Evolutionary conservation across 306 rosid genomes (phyloP).

Genomic region (Cucurbita argyrosperma): DNA sequence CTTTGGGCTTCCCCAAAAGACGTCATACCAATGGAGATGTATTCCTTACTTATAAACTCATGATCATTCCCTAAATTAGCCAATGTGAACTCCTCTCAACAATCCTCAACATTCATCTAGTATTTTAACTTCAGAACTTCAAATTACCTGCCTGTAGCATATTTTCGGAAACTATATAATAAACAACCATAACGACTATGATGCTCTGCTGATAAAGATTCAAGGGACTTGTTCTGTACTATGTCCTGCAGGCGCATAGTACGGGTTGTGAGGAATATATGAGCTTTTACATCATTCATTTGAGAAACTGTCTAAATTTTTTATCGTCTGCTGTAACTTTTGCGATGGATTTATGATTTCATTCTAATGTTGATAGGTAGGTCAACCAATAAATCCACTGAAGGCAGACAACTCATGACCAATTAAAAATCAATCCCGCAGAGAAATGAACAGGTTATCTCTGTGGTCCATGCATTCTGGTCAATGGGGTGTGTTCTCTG

Average conservation of each 20-base stretch:
- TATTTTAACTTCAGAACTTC: neutral
- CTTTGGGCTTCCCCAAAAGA: too few relatives aligned
- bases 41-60: too few relatives aligned
- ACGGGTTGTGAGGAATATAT: neutral
- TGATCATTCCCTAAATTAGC: too few relatives aligned
- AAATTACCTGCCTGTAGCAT: neutral
- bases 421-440: neutral
- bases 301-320: neutral
- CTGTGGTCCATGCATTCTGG: slow-evolving; percentile 1
- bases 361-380: neutral
- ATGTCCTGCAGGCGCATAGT: neutral
- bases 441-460: neutral
- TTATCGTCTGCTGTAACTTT: neutral
- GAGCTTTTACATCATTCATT: neutral
- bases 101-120: too few relatives aligned
- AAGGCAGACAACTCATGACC: neutral
- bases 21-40: too few relatives aligned
- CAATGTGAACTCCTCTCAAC: too few relatives aligned
- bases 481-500: neutral
- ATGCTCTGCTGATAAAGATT: neutral
- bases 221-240: neutral
- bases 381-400: neutral
- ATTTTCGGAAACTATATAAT: neutral
- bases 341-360: neutral
- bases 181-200: neutral